Evolutionary conservation across 164 flowering plant genomes (phyloP).

Genomic region (Vitis cinerea): DNA sequence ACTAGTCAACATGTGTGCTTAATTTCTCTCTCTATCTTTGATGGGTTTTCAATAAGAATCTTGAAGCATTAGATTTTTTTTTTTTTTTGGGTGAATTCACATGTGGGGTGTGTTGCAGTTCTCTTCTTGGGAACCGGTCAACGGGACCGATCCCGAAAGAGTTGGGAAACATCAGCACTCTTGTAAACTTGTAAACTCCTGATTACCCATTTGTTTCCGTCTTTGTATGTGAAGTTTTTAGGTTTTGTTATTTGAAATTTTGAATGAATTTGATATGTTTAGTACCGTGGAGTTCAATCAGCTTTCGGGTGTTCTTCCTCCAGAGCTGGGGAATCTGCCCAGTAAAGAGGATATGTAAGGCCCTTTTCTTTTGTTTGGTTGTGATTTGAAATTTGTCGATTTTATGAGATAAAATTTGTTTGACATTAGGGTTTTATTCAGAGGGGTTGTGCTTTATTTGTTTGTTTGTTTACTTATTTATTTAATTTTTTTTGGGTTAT

Average conservation of each 20-base stretch:
- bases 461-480: neutral
- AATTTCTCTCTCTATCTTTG: neutral
- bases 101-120: slow-evolving; percentile 31
- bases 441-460: neutral
- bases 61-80: neutral
- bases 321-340: slow-evolving; percentile 36
- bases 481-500: neutral
- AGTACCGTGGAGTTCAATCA: slow-evolving; percentile 26
- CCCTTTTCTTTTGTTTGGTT: neutral
- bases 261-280: neutral
- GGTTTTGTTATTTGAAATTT: neutral
- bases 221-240: neutral
- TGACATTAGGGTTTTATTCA: neutral
- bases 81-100: neutral
- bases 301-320: slow-evolving; percentile 37
- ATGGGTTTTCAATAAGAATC: neutral
- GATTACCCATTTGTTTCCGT: neutral
- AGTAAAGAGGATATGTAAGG: slow-evolving; percentile 24
- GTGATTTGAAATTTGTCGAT: too few relatives aligned
- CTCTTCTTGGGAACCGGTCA: slow-evolving; percentile 59
- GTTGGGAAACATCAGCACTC: slow-evolving; percentile 56
- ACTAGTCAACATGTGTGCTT: slow-evolving; percentile 24
- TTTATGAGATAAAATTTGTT: too few relatives aligned
- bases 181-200: slow-evolving; percentile 32
- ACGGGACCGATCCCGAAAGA: slow-evolving; percentile 68